phyloP scores from a whole-genome alignment of 225 moss, liverwort and hornwort species.

The Asterella californica region DNA sequence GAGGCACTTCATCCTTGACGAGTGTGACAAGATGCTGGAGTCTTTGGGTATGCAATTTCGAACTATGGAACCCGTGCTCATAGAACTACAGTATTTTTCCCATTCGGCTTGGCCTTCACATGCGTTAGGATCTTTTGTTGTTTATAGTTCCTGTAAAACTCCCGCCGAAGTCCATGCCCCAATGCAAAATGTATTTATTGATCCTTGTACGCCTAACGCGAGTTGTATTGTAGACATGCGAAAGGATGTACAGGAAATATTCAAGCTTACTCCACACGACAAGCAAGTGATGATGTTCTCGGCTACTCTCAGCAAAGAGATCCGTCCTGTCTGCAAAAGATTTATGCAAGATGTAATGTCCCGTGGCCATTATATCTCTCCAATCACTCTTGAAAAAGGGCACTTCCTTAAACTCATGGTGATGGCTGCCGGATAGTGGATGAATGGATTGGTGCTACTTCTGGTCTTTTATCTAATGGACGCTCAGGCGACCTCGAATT shows the following conservation, averaged over 20 bases:
- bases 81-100: neutral
- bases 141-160: neutral
- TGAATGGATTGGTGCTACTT: conserved; percentile 59
- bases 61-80: neutral
- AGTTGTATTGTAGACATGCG: conserved; percentile 90
- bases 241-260: conserved; percentile 97
- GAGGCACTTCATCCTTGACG: conserved; percentile 96
- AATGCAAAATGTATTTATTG: neutral
- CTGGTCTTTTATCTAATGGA: conserved; percentile 61
- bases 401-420: conserved; percentile 72
- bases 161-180: too few species aligned
- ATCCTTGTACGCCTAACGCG: conserved; percentile 39
- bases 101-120: neutral
- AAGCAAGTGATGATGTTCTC: conserved; percentile 99
- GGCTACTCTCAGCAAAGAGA: conserved; percentile 96
- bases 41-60: conserved; percentile 69
- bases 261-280: conserved; percentile 96
- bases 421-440: conserved; percentile 73
- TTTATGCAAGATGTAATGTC: conserved; percentile 99
- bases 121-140: neutral
- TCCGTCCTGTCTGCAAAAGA: conserved; percentile 97
- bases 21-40: conserved; percentile 99
- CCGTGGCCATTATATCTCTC: conserved; percentile 63
- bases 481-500: conserved; percentile 54
- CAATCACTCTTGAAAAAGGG: conserved; percentile 54